Base-by-base conservation (phyloP, 192 early-diverging fungal species). In the Dissophora ornata region DNA sequence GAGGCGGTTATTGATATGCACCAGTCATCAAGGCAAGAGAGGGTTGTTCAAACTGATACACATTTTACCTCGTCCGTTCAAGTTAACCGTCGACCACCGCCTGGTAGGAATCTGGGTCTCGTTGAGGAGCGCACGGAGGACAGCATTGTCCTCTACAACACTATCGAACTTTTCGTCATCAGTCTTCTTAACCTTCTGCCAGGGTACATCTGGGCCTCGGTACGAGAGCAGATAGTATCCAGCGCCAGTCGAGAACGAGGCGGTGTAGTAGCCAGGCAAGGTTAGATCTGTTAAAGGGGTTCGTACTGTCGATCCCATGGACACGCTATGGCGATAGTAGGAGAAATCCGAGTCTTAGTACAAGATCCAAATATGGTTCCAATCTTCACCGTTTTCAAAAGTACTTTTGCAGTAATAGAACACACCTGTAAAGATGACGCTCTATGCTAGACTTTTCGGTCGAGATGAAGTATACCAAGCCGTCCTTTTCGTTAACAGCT, bases 201-300 rank as follows among this genome's bases (percentile, higher is more conserved):
- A 94, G 12, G 96, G 96, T 5, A 95, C 80, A 62, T 88, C 88
- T 4, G 97, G 97, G 0, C 97, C 97, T 22, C 82, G 67, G 57
- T 97, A 96, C n/a, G 81, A 79, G 16, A 97, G 79, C 49, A 87
- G 54, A 57, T 93, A 94, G 74, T 93, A 96, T 19, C 84, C 82
- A 44, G 81, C 87, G 5, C 86, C 83, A 0, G 90, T 84, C 11
- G 95, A 96, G 71, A 98, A 95, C 8, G 69, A 77, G 0, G 86
- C 91, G 8, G 63, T 53, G 59, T 95, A 98, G 58, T 83, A 91
- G 3, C 89, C 93, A 25, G 66, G 75, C 22, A 79, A 51, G 29
- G 81, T 79, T 0, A 71, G 68, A 58, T 83, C 74, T 12, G 81
- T 79, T 45, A 82, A n/a, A 6, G 81, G 57, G n/a, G 42, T 66